Base-by-base conservation (phyloP, 2,329 filamentous ascomycete species). In the Colletotrichum musae region DNA sequence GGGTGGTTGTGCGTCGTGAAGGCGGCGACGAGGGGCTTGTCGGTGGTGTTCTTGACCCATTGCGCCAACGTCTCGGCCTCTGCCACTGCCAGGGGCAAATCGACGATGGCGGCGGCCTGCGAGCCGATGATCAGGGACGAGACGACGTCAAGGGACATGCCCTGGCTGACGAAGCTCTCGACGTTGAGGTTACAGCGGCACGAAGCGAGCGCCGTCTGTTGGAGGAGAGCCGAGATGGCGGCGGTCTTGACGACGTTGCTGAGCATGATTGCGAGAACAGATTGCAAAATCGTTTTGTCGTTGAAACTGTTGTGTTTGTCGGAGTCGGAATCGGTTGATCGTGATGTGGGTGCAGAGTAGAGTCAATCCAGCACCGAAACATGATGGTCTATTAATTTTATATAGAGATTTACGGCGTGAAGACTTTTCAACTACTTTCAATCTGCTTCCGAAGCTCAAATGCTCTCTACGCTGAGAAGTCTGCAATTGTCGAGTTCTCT, bases 61-160 rank as follows among this genome's bases (percentile, higher is more conserved):
- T 9, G 58, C 2, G 58, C 63, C 16, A 70, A 28, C 3, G 13
- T 4, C 3, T 21, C 18, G 18, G 62, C 68, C 13, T 62, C 51
- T 2, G 45, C n/a, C 4, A 67, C 47, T 2, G 63, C 63, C n/a
- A 70, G 13, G 2, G 68, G 63, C 47, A 70, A 13, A n/a, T 70
- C 68, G 28, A 70, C 10, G 5, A 70, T 26, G 3, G 32, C 63
- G 18, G 58, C 62, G 7, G 68, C 68, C 36, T 67, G 24, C 5
- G 68, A 67, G 13, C 68, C 62, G 13, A 67, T 45, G n/a, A 70
- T 54, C 24, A 67, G 39, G 1, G 68, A 54, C 9, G 68, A 70
- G 6, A 70, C 68, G 24, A 70, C 18, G 15, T 70, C 68, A 10
- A 70, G 12, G 6, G 68, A 70, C 10, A 36, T 10, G 5, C 52